Evolutionary conservation across 1,139 yeast genomes (phyloP).

Genomic region (Eremothecium gossypii): DNA sequence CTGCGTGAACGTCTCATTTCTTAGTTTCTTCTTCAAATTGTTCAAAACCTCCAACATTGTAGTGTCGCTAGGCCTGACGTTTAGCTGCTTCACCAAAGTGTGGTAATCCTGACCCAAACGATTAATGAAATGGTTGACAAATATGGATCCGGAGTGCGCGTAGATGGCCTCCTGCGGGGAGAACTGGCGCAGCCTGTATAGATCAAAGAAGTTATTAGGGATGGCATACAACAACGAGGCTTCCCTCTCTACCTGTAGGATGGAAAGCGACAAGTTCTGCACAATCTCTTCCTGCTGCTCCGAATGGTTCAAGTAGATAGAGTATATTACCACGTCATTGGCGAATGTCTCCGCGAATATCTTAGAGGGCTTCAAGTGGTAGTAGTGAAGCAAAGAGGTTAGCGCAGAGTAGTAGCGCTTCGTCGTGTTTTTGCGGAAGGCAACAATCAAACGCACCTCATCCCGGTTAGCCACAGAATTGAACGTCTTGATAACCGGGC

Average conservation of each 20-base stretch:
- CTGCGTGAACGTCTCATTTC: conserved; percentile 90
- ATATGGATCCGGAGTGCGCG: conserved; percentile 89
- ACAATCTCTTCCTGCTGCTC: conserved; percentile 30
- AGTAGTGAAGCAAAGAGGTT: conserved; percentile 80
- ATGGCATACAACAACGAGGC: conserved; percentile 87
- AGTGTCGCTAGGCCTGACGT: conserved; percentile 21
- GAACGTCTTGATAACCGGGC: conserved; percentile 87
- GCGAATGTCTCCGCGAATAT: conserved; percentile 91
- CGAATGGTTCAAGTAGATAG: conserved; percentile 62
- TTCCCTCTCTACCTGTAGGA: conserved; percentile 88
- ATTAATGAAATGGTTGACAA: conserved; percentile 89
- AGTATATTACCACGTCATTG: conserved; percentile 78
- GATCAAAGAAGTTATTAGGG: conserved; percentile 76
- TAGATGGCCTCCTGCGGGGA: conserved; percentile 91
- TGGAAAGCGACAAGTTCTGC: conserved; percentile 51
- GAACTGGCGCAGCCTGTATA: conserved; percentile 67
- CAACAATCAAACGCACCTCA: conserved; percentile 83
- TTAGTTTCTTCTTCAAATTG: conserved; percentile 77
- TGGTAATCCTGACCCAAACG: conserved; percentile 80
- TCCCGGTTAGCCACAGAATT: conserved; percentile 60
- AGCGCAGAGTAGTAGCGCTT: conserved; percentile 85
- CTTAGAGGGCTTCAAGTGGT: conserved; percentile 75
- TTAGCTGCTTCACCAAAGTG: conserved; percentile 37
- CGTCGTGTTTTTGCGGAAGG: conserved; percentile 75
- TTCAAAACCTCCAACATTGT: conserved; percentile 67